Evolutionary conservation across 768 basidiomycete species (phyloP).

Genomic region (Postia placenta): DNA sequence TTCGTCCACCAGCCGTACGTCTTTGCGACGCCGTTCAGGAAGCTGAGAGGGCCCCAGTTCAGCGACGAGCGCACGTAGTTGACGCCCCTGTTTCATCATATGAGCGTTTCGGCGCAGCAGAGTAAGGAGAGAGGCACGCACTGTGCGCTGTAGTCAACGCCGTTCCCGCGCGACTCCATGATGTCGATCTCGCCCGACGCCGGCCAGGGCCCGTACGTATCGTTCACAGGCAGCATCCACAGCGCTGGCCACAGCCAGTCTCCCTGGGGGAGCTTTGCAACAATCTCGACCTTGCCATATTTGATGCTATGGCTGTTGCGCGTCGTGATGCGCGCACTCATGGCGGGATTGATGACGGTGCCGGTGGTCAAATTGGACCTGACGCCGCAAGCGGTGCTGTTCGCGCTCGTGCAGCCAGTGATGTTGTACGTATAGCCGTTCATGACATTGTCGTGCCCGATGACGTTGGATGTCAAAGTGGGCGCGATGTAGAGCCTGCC

Average conservation of each 20-base stretch:
- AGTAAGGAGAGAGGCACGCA: constrained; percentile 10
- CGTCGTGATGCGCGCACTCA: constrained; percentile 77
- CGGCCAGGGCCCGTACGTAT: constrained; percentile 64
- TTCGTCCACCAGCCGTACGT: constrained; percentile 76
- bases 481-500: constrained; percentile 79
- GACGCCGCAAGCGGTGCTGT: constrained; percentile 55
- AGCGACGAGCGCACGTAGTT: constrained; percentile 39
- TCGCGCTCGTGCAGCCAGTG: constrained; percentile 66
- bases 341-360: constrained; percentile 75
- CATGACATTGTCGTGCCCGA: constrained; percentile 46
- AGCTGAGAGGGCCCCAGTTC: constrained; percentile 42
- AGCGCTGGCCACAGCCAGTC: constrained; percentile 67
- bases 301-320: constrained; percentile 62
- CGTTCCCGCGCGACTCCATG: constrained; percentile 46
- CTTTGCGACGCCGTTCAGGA: constrained; percentile 43
- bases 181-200: constrained; percentile 73
- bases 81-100: constrained; percentile 23
- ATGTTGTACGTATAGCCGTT: constrained; percentile 75
- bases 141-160: constrained; percentile 44
- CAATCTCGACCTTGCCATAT: constrained; percentile 81
- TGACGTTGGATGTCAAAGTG: constrained; percentile 70
- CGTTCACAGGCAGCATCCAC: constrained; percentile 73
- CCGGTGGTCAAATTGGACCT: constrained; percentile 63
- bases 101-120: constrained; percentile 14
- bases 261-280: constrained; percentile 76